Evolutionary conservation across 2,329 filamentous ascomycete genomes (phyloP).

Genomic region (Biscogniauxia sp.): DNA sequence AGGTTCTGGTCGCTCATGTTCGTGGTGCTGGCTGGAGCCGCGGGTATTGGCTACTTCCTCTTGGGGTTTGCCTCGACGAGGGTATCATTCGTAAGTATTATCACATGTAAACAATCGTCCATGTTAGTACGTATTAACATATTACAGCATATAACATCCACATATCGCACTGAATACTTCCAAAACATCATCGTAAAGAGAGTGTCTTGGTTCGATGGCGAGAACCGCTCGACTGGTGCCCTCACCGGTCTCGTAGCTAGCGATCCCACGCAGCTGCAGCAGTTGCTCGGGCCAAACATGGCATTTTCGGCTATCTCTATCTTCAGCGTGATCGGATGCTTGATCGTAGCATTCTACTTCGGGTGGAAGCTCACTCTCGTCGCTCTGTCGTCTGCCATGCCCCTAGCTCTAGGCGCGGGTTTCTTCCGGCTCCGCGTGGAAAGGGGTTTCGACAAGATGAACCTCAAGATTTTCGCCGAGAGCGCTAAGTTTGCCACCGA

Average conservation of each 20-base stretch:
- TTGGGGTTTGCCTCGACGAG: constrained; percentile 45
- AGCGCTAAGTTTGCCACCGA: constrained; percentile 74
- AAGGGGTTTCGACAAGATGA: constrained; percentile 42
- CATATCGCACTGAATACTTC: constrained; percentile 60
- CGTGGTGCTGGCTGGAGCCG: constrained; percentile 52
- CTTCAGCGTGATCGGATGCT: constrained; percentile 63
- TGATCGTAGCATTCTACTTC: constrained; percentile 67
- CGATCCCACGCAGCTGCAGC: constrained; percentile 58
- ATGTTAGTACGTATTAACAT: constrained; percentile 3
- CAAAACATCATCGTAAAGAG: constrained; percentile 55
- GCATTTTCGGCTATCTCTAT: constrained; percentile 61
- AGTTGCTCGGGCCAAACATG: constrained; percentile 62
- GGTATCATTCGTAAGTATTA: constrained; percentile 39
- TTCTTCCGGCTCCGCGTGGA: constrained; percentile 36
- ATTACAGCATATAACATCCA: constrained; percentile 45
- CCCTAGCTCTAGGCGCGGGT: constrained; percentile 45
- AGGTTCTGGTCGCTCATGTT: constrained; percentile 68
- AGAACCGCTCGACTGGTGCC: constrained; percentile 57
- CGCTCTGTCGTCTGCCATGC: constrained; percentile 58
- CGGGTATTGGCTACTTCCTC: constrained; percentile 53
- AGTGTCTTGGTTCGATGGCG: constrained; percentile 59
- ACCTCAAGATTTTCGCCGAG: constrained; percentile 63
- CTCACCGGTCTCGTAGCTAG: constrained; percentile 54
- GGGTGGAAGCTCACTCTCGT: constrained; percentile 76
- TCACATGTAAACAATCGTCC: not conserved